Conservation (phyloP, 768 basidiomycete genomes). For the Tephrocybe sp. region DNA sequence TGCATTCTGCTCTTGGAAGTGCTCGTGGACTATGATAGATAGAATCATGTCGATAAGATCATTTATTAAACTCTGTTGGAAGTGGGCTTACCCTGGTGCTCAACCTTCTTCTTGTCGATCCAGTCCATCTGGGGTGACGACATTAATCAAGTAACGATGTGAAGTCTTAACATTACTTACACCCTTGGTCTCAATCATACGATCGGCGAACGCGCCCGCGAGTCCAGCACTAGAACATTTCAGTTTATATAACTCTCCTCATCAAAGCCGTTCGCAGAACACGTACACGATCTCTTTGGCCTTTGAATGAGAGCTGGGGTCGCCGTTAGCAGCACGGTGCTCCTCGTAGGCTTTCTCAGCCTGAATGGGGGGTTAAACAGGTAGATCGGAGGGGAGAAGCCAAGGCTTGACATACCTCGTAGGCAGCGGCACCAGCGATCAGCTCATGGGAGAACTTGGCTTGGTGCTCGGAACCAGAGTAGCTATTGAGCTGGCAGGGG, state of each 20-base stretch:
- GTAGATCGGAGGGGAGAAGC: neutral
- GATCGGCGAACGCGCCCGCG: slow-evolving; percentile 51
- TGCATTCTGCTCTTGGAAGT: neutral
- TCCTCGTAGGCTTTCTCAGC: slow-evolving; percentile 64
- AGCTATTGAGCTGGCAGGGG: slow-evolving; percentile 35
- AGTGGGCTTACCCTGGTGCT: slow-evolving; percentile 23
- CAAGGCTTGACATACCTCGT: slow-evolving; percentile 39
- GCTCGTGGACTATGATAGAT: slow-evolving; percentile 5
- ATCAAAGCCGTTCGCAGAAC: neutral
- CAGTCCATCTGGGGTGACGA: slow-evolving; percentile 26
- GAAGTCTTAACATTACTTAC: slow-evolving; percentile 19
- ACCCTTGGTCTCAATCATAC: slow-evolving; percentile 52
- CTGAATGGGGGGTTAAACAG: slow-evolving; percentile 25
- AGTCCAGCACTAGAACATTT: slow-evolving; percentile 43
- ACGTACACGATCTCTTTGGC: slow-evolving; percentile 54
- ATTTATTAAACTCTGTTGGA: neutral
- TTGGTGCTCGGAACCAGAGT: slow-evolving; percentile 42
- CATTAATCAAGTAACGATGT: slow-evolving; percentile 20
- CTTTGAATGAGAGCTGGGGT: slow-evolving; percentile 44
- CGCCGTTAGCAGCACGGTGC: slow-evolving; percentile 47
- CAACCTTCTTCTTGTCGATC: slow-evolving; percentile 24
- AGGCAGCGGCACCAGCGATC: slow-evolving; percentile 64
- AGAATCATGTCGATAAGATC: neutral
- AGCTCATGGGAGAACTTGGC: slow-evolving; percentile 62
- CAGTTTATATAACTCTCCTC: neutral